Evolutionary conservation across 257 asterid genomes (phyloP).

Genomic region (Fraxinus anomala): DNA sequence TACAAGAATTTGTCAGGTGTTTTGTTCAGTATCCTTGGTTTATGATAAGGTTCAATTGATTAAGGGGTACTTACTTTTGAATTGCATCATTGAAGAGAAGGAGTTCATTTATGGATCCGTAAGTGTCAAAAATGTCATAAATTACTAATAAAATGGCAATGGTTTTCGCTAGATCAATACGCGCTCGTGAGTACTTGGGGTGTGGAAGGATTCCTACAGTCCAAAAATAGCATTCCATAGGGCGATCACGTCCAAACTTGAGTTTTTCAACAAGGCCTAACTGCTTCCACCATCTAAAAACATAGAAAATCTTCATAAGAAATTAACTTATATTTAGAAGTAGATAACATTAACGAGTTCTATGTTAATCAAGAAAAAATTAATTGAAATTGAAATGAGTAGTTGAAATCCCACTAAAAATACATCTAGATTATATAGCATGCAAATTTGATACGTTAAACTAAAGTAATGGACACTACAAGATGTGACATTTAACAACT

Average conservation of each 20-base stretch:
- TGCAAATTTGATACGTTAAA: too few species aligned
- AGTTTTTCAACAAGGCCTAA: constrained; percentile 41
- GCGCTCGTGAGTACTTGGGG: constrained; percentile 33
- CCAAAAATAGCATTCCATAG: constrained; percentile 45
- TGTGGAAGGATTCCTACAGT: constrained; percentile 44
- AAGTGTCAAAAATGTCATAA: constrained; percentile 43
- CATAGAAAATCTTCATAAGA: not conserved
- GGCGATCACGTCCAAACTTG: constrained; percentile 42
- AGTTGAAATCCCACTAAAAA: too few species aligned
- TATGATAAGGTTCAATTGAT: not conserved
- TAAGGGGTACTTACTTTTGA: constrained; percentile 29
- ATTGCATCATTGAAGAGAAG: constrained; percentile 38
- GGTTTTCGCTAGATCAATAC: constrained; percentile 43
- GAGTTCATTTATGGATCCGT: constrained; percentile 37
- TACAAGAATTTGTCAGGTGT: too few species aligned
- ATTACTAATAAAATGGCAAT: constrained; percentile 44
- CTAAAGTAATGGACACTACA: too few species aligned
- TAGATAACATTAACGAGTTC: not conserved
- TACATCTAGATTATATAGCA: too few species aligned
- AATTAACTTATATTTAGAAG: not conserved
- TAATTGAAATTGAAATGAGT: too few species aligned
- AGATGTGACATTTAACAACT: too few species aligned
- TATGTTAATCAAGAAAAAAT: not conserved
- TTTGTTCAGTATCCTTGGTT: too few species aligned
- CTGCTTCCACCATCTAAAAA: constrained; percentile 47